These are phyloP conservation scores for Panicum miliaceum DNA, from an alignment of 176 grass and related monocot species.

Conservation along the genomic window DNA sequence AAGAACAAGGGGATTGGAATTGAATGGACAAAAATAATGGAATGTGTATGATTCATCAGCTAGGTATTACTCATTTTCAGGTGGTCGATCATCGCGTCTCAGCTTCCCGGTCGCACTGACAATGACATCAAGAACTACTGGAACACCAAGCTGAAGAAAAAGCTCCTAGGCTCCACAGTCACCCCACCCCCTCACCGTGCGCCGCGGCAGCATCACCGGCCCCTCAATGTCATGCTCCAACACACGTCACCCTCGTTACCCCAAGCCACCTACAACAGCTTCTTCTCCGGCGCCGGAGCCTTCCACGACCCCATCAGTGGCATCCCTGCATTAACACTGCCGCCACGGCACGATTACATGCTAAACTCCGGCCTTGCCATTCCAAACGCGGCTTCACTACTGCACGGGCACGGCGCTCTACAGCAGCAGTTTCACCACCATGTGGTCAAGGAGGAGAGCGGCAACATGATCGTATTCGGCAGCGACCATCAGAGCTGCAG, in stretches of 20 bases:
- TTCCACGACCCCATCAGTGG: slow-evolving; percentile 20
- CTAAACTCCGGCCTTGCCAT: slow-evolving; percentile 21
- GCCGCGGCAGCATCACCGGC: slow-evolving; percentile 52
- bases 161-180: slow-evolving; percentile 50
- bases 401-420: neutral
- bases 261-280: slow-evolving; percentile 41
- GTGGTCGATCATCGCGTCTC: slow-evolving; percentile 95
- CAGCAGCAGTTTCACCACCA: slow-evolving; percentile 38
- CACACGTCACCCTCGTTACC: neutral
- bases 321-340: slow-evolving; percentile 25
- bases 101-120: slow-evolving; percentile 82
- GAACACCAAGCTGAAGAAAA: slow-evolving; percentile 97
- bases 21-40: neutral
- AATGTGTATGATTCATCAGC: neutral
- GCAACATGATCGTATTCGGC: slow-evolving; percentile 79
- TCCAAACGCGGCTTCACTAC: neutral
- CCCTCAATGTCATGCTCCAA: slow-evolving; percentile 45
- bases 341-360: slow-evolving; percentile 33
- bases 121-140: slow-evolving; percentile 98
- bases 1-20: neutral
- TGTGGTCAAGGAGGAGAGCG: slow-evolving; percentile 49
- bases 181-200: slow-evolving; percentile 23
- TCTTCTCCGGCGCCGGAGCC: slow-evolving; percentile 36
- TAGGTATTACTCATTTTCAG: slow-evolving; percentile 30
- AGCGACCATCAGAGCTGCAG: slow-evolving; percentile 75